Evolutionary conservation across 2,329 filamentous ascomycete genomes (phyloP), one percentile per base, ranked within the genome.

Genomic region (Pyrenochaeta sp.): DNA sequence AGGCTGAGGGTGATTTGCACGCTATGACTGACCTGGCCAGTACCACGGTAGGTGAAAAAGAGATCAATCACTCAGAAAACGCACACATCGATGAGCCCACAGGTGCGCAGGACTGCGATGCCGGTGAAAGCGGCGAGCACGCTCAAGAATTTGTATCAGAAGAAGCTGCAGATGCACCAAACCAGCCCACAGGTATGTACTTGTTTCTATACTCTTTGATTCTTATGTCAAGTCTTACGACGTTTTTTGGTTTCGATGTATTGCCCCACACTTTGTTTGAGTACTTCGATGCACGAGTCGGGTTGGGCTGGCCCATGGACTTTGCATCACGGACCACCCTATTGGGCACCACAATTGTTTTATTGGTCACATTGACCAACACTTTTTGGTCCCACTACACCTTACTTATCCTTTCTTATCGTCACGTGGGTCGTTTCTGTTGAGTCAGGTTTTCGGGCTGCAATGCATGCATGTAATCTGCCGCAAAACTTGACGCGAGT

Each of bases 381-480:
- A 60, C 43, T 39, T 49, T 44, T 56, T 51, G 30, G 18, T 45
- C 44, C 45, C 51, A 51, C 20, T 49, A 48, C 45, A 46, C 31
- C 49, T 49, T 55, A 64, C 49, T 56, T 57, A 54, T 58, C 64
- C 50, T 57, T 45, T 51, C 60, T 67, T 65, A 59, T 68, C 61
- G 58, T 64, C 66, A 69, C 66, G 68, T 72, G 66, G 36, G 44
- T 49, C 37, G 42, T 53, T 50, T 47, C 54, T 31, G 32, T 56
- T 55, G 54, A 58, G 55, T 42, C 61, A 49, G 51, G 51, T 46
- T 56, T n/a, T 63, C 54, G 59, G 62, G 64, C 66, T 63, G 59
- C 63, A 51, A 70, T 60, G 63, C 62, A 71, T 69, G 66, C 60
- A 58, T 42, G 60, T 56, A 60, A 65, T 65, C 60, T 66, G 57